A percentile compares a stretch with the other conserved stretches of the same genome.
Conservation (phyloP, 2,329 filamentous ascomycete species). For the Fusarium mangiferae region DNA sequence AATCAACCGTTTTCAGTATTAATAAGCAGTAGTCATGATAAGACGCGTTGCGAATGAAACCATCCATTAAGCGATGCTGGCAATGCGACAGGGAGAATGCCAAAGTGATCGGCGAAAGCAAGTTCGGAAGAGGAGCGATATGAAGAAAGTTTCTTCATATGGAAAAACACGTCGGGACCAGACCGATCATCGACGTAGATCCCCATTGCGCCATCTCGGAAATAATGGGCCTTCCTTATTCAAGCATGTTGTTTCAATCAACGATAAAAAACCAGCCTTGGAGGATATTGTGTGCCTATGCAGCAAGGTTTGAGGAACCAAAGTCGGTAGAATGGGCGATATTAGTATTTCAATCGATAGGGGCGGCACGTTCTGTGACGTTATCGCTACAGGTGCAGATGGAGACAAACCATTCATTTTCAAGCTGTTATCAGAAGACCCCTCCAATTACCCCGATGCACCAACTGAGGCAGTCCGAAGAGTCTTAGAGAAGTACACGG, state of each 20-base stretch:
- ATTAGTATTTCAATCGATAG: conserved; percentile 59
- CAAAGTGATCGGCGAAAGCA: not conserved
- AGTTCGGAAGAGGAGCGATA: not conserved
- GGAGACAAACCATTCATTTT: conserved; percentile 77
- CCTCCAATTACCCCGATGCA: conserved; percentile 75
- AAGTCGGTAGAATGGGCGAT: conserved; percentile 15
- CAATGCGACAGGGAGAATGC: not conserved
- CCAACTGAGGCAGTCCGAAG: conserved; percentile 77
- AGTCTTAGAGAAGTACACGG: conserved; percentile 67
- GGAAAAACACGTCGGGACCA: not conserved
- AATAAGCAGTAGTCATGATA: not conserved
- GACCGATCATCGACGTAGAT: not conserved
- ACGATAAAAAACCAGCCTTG: not conserved
- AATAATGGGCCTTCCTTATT: too few species aligned
- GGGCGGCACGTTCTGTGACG: conserved; percentile 81
- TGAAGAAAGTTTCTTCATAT: not conserved
- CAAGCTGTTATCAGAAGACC: conserved; percentile 80
- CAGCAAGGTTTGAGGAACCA: too few species aligned
- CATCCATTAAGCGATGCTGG: too few species aligned
- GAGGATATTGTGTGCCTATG: not conserved
- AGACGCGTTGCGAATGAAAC: too few species aligned
- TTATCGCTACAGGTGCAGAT: conserved; percentile 66
- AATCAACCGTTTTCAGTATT: not conserved
- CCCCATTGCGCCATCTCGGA: not conserved
- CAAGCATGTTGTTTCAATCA: too few species aligned